phyloP scores from a whole-genome alignment of 495 filamentous ascomycete species.

The Jackrogersella minutella region DNA sequence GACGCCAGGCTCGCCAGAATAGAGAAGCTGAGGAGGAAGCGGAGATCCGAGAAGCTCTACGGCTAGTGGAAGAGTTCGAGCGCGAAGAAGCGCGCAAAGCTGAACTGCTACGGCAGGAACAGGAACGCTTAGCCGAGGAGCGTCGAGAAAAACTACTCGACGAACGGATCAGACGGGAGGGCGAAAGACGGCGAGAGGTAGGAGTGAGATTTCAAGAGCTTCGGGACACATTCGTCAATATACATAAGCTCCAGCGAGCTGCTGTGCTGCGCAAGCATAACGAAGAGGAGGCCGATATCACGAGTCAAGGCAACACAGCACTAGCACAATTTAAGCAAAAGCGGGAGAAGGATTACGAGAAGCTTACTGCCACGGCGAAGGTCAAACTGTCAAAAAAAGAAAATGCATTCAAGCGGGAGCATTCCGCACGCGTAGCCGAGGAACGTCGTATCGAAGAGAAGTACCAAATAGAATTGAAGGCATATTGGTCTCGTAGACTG shows the following conservation, averaged over 20 bases:
- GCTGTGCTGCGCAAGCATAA: conserved; percentile 29
- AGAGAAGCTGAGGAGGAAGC: conserved; percentile 41
- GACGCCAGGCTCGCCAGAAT: conserved; percentile 33
- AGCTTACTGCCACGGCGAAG: conserved; percentile 13
- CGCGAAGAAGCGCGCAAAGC: conserved; percentile 47
- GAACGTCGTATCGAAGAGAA: conserved; percentile 47
- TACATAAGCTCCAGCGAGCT: conserved; percentile 40
- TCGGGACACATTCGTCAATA: conserved; percentile 27
- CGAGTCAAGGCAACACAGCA: background rate
- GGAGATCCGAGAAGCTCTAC: conserved; percentile 45
- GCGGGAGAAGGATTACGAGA: conserved; percentile 39
- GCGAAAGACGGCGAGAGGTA: conserved; percentile 38
- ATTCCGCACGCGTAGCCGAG: conserved; percentile 31
- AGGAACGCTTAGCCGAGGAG: conserved; percentile 39
- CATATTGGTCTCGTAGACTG: conserved; percentile 42
- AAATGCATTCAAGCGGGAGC: conserved; percentile 38
- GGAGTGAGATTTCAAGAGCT: conserved; percentile 41
- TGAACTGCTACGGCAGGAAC: conserved; percentile 43
- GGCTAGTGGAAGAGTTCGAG: conserved; percentile 48
- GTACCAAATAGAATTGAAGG: conserved; percentile 39
- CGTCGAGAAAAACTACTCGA: conserved; percentile 26
- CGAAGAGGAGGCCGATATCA: conserved; percentile 17
- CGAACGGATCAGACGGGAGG: conserved; percentile 44
- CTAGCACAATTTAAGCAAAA: conserved; percentile 27
- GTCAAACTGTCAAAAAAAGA: conserved; percentile 34